Conservation (phyloP, 805 yeast genomes). For the Hemisphaericaspora nanyangensis region DNA sequence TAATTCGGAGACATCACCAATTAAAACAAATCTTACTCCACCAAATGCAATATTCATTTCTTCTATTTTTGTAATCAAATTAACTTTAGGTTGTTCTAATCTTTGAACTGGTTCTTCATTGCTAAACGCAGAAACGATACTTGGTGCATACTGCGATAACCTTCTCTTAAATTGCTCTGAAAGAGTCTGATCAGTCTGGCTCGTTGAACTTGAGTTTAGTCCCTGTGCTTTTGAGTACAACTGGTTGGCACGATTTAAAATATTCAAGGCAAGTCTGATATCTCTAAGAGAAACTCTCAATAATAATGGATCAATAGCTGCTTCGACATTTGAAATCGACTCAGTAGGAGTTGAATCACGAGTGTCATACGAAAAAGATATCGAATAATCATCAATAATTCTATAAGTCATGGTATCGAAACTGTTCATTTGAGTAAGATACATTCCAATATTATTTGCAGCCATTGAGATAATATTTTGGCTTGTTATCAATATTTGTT, state of each 20-base stretch:
- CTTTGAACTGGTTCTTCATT: slow-evolving; percentile 28
- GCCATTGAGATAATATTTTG: slow-evolving; percentile 65
- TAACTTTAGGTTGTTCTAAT: slow-evolving; percentile 25
- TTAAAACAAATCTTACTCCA: slow-evolving; percentile 75
- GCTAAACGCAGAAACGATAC: slow-evolving; percentile 47
- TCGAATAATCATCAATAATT: slow-evolving; percentile 83
- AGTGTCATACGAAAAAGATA: slow-evolving; percentile 68
- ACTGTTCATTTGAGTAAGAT: slow-evolving; percentile 69
- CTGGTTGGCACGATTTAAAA: slow-evolving; percentile 68
- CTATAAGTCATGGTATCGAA: slow-evolving; percentile 61
- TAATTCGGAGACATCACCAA: slow-evolving; percentile 88
- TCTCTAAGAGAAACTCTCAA: slow-evolving; percentile 84
- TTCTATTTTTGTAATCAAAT: slow-evolving; percentile 57
- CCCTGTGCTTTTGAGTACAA: slow-evolving; percentile 35
- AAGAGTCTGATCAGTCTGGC: slow-evolving; percentile 35
- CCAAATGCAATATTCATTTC: slow-evolving; percentile 60
- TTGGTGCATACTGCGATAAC: slow-evolving; percentile 65
- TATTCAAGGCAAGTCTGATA: slow-evolving; percentile 70
- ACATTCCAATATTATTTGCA: slow-evolving; percentile 81
- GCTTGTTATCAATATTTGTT: slow-evolving; percentile 67
- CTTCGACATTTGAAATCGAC: slow-evolving; percentile 59
- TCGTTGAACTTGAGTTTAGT: slow-evolving; percentile 7
- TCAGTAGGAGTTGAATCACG: slow-evolving; percentile 59
- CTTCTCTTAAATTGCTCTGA: slow-evolving; percentile 62
- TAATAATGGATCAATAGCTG: slow-evolving; percentile 75